Evolutionary conservation across 257 asterid species (phyloP), one percentile per base, ranked within the genome.

Genomic region (Solanum megistacrolobum): DNA sequence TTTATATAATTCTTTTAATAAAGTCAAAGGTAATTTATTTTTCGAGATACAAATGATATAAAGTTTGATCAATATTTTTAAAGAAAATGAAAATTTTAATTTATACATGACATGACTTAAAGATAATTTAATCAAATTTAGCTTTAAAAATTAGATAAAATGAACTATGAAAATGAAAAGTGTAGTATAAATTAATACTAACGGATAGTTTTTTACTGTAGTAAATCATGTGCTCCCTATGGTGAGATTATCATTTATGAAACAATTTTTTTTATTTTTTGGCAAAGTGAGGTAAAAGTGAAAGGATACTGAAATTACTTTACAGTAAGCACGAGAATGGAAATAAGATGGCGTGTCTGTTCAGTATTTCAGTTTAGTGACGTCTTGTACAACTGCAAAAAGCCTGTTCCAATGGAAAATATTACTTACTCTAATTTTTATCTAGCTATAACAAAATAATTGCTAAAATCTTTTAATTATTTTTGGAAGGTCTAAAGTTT

Each of bases 321-420:
- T 89, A 72, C 90, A 88, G 87, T 90, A 87, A 90, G 88, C 91
- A 89, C 84, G 87, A 68, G 88, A 88, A 79, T 39, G 89, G 92
- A 88, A 89, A 74, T 86, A 35, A 32, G 88, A 55, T 91, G 86
- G 88, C 90, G 89, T 62, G 92, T 85, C 88, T 83, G 89, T 88
- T 85, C 92, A 85, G 85, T 72, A 60, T 78, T 69, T 35, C 93
- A 88, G 87, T 78, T 41, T 68, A 83, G 48, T 91, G 92, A 91
- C 89, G 89, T 78, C 89, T 89, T 25, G 86, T 88, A 78, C 72
- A 79, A 36, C 84, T 88, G 74, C 83, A 31, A 75, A 90, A 90
- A 76, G 83, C 88, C 87, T 85, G 88, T 86, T 62, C 23, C 81
- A 52, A 18, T 74, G 39, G 29, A n/a, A 82, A 48, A 58, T 58